phyloP scores from a whole-genome alignment of 352 stramenopile genomes.

The Phytopythium sindhum region DNA sequence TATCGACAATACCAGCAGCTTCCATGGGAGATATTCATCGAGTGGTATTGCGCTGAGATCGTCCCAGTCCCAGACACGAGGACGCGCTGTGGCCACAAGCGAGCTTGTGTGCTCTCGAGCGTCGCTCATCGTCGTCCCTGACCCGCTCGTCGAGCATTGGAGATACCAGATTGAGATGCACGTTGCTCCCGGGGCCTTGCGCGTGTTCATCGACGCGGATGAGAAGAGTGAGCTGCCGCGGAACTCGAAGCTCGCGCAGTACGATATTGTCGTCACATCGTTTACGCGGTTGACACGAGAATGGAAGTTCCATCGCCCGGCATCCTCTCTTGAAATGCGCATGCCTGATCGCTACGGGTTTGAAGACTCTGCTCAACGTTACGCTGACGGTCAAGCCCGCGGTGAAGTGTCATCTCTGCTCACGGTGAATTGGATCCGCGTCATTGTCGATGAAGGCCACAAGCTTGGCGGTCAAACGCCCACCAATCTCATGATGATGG shows the following conservation, averaged over 20 bases:
- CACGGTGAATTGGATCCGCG: constrained; percentile 76
- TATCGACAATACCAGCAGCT: not conserved
- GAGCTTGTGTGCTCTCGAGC: constrained; percentile 44
- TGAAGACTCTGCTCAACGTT: constrained; percentile 41
- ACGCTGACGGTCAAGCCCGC: constrained; percentile 53
- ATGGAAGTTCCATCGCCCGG: constrained; percentile 62
- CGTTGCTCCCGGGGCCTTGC: constrained; percentile 27
- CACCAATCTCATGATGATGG: constrained; percentile 78
- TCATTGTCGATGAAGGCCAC: constrained; percentile 96
- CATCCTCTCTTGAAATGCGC: constrained; percentile 53
- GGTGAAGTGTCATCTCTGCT: constrained; percentile 56
- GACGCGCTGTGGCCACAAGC: constrained; percentile 30
- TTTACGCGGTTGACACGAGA: constrained; percentile 58
- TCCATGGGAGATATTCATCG: not conserved
- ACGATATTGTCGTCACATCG: constrained; percentile 75
- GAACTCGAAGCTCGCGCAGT: constrained; percentile 40
- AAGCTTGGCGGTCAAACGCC: constrained; percentile 78
- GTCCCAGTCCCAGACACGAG: constrained; percentile 15
- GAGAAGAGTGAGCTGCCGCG: constrained; percentile 35
- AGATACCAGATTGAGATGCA: constrained; percentile 68
- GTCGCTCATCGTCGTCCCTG: constrained; percentile 69
- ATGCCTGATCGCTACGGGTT: constrained; percentile 70
- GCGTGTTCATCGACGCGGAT: constrained; percentile 40
- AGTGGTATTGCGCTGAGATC: not conserved
- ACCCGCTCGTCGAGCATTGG: constrained; percentile 78